Percentiles rank a stretch among this genome's conserved stretches.
Conservation (phyloP, 331 rosid genomes). For the Pyracantha coccinea region DNA sequence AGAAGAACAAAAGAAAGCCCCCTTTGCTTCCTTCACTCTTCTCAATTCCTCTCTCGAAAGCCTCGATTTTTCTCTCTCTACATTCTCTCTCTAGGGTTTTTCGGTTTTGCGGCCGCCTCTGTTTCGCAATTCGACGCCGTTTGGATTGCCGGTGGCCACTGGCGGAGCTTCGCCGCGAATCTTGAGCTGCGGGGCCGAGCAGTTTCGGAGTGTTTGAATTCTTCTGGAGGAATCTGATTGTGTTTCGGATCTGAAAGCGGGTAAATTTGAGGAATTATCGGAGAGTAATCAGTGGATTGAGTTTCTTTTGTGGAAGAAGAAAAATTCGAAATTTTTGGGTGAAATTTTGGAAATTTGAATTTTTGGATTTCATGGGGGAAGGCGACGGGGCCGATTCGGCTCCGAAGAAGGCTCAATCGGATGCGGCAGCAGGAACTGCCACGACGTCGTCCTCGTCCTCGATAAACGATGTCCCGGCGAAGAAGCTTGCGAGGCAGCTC, state of each 20-base stretch:
- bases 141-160: constrained; percentile 22
- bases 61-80: constrained; percentile 1
- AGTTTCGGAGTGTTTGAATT: constrained; percentile 6
- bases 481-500: constrained; percentile 56
- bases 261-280: constrained; percentile 15
- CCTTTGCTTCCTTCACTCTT: constrained; percentile 1
- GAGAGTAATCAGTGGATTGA: constrained; percentile 28
- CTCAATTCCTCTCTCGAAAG: constrained; percentile 2
- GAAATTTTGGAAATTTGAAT: constrained; percentile 12
- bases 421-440: constrained; percentile 17
- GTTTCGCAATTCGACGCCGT: constrained; percentile 15
- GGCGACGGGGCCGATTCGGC: constrained; percentile 54
- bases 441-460: constrained; percentile 16
- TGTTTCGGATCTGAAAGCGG: constrained; percentile 52
- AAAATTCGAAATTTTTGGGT: constrained; percentile 24
- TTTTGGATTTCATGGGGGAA: constrained; percentile 63
- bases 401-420: constrained; percentile 36
- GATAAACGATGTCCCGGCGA: constrained; percentile 53
- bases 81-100: not conserved
- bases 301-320: not conserved
- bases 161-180: constrained; percentile 24
- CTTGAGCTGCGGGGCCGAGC: constrained; percentile 32
- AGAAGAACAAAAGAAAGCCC: constrained; percentile 17
- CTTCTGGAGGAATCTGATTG: constrained; percentile 5
- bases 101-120: not conserved